A percentile compares a stretch with the other conserved stretches of the same genome.
phyloP scores from a whole-genome alignment of 2,329 filamentous ascomycete genomes.

The Ceratocystis cubensis region DNA sequence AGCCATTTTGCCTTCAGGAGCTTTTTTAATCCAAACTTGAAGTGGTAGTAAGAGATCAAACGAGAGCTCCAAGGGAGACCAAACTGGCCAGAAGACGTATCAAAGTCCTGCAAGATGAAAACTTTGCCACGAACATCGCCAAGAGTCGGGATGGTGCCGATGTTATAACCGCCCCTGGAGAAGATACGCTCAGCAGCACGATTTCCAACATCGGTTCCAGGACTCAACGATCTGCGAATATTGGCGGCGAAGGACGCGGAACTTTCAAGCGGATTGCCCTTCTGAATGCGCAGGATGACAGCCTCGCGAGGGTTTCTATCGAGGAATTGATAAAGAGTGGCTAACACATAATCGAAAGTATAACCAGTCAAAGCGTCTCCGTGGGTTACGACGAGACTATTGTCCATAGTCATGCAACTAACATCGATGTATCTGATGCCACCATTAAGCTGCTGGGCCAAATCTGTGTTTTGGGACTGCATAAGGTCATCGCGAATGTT shows the following conservation, averaged over 20 bases:
- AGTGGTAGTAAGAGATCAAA: too few relatives aligned
- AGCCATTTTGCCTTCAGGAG: too few relatives aligned
- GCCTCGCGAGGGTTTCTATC: neutral
- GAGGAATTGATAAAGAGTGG: neutral
- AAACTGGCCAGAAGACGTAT: too few relatives aligned
- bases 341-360: neutral
- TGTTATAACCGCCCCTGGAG: too few relatives aligned
- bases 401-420: neutral
- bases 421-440: neutral
- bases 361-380: neutral
- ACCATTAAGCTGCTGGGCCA: neutral
- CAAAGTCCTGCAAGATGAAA: too few relatives aligned
- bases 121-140: too few relatives aligned
- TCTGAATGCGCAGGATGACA: neutral
- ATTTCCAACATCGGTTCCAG: neutral
- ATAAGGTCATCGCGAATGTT: accelerated
- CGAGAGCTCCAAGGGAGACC: too few relatives aligned
- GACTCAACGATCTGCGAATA: neutral
- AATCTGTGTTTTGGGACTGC: neutral
- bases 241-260: accelerated
- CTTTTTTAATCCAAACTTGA: too few relatives aligned
- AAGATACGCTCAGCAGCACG: neutral
- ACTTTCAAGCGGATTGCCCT: neutral
- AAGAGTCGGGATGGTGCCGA: too few relatives aligned
- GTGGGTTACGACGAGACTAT: neutral